Percentiles rank a stretch among this genome's conserved stretches.
Evolutionary conservation across 306 rosid genomes (phyloP).

Genomic region (Clitoria ternatea): DNA sequence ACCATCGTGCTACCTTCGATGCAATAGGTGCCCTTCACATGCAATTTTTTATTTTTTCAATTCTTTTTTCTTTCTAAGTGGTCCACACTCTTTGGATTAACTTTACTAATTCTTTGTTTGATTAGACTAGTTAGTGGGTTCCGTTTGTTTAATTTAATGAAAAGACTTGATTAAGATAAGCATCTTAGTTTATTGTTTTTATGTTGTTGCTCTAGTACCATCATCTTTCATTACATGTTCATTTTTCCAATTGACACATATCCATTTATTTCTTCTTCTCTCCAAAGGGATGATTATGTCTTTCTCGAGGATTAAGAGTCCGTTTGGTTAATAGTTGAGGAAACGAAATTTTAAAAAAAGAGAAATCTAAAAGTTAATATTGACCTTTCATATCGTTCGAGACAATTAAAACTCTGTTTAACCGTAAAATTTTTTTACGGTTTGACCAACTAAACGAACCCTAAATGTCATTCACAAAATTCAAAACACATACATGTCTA

Average conservation of each 20-base stretch:
- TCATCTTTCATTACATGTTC: background rate
- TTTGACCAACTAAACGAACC: too few relatives aligned
- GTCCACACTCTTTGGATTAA: conserved; percentile 58
- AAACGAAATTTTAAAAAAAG: too few relatives aligned
- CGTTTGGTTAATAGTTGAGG: too few relatives aligned
- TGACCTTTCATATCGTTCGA: too few relatives aligned
- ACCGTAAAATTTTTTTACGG: too few relatives aligned
- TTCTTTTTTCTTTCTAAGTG: conserved; percentile 32
- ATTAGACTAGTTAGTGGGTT: conserved; percentile 42
- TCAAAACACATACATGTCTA: conserved; percentile 22
- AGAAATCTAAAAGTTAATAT: too few relatives aligned
- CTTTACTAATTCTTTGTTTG: conserved; percentile 49
- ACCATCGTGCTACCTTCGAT: conserved; percentile 63
- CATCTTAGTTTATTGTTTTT: conserved; percentile 10
- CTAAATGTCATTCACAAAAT: conserved; percentile 10
- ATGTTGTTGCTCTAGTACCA: conserved; percentile 31
- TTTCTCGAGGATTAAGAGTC: conserved; percentile 38
- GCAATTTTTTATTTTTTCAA: conserved; percentile 32
- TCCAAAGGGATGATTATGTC: conserved; percentile 48
- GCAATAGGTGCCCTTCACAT: conserved; percentile 79
- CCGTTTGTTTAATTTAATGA: conserved; percentile 39
- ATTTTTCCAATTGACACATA: conserved; percentile 9
- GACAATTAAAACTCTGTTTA: too few relatives aligned
- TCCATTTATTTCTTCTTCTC: conserved; percentile 25
- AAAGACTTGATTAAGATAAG: conserved; percentile 50